phyloP scores from a whole-genome alignment of 345 rosid genomes.

The Ceriops zippeliana region DNA sequence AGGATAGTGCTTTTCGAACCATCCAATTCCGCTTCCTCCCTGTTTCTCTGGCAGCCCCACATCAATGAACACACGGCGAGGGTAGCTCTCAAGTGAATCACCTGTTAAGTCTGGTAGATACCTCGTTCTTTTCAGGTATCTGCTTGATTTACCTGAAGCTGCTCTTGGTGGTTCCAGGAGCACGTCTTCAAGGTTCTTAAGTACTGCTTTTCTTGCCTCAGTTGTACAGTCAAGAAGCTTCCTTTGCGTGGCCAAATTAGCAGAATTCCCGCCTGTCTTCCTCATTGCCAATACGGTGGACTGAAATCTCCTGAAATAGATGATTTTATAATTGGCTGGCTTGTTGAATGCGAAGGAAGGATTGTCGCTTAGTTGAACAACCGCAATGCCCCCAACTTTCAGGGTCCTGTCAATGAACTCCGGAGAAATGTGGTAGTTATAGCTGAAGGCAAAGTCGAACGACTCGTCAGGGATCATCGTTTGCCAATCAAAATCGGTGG shows the following conservation, averaged over 20 bases:
- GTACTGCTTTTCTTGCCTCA: slow-evolving; percentile 51
- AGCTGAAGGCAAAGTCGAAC: slow-evolving; percentile 47
- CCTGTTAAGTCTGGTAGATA: slow-evolving; percentile 62
- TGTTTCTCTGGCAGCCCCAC: slow-evolving; percentile 44
- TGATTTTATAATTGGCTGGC: slow-evolving; percentile 44
- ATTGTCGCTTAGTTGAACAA: slow-evolving; percentile 33
- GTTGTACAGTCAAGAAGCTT: slow-evolving; percentile 31
- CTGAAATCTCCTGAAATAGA: slow-evolving; percentile 44
- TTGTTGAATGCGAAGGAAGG: slow-evolving; percentile 32
- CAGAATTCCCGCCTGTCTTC: slow-evolving; percentile 32
- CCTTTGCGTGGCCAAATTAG: slow-evolving; percentile 18
- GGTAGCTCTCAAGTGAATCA: slow-evolving; percentile 52
- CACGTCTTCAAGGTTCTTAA: slow-evolving; percentile 64
- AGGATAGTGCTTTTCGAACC: slow-evolving; percentile 68
- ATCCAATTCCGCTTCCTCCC: slow-evolving; percentile 49
- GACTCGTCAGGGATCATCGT: slow-evolving; percentile 33
- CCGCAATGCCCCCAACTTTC: slow-evolving; percentile 55
- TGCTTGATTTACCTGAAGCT: slow-evolving; percentile 54
- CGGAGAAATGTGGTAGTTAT: slow-evolving; percentile 22
- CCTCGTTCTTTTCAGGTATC: slow-evolving; percentile 50
- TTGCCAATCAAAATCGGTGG: slow-evolving; percentile 39
- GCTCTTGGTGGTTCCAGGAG: slow-evolving; percentile 78
- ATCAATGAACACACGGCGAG: slow-evolving; percentile 61
- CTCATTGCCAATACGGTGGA: slow-evolving; percentile 46
- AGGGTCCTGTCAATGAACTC: slow-evolving; percentile 58